Evolutionary conservation across 805 yeast genomes (phyloP).

Genomic region (Dipodascopsis tothii): DNA sequence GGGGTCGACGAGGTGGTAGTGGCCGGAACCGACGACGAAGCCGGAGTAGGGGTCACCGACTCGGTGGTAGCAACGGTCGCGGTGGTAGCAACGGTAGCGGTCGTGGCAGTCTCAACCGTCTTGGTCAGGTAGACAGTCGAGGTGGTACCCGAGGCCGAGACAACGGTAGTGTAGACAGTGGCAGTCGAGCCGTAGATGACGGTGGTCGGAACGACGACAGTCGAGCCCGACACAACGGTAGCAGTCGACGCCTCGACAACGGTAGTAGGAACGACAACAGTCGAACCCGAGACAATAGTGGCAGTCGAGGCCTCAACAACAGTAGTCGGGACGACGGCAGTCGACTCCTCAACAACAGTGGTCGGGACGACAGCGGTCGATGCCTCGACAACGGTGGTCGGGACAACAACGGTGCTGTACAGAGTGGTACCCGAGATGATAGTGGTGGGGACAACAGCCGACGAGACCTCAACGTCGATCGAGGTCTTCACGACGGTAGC

Average conservation of each 20-base stretch:
- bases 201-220: conserved; percentile 9
- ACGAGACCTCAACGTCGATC: conserved; percentile 5
- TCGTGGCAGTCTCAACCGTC: not conserved
- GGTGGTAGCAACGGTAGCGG: conserved; percentile 4
- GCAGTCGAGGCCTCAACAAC: conserved; percentile 2
- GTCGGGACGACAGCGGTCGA: conserved; percentile 7
- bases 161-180: not conserved
- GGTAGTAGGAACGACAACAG: conserved; percentile 12
- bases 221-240: not conserved
- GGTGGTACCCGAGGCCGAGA: not conserved
- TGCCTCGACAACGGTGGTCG: conserved; percentile 5
- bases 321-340: conserved; percentile 12
- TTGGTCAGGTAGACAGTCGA: not conserved
- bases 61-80: conserved; percentile 1
- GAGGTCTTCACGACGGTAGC: conserved; percentile 6
- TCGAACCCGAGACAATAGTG: conserved; percentile 1
- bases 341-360: not conserved
- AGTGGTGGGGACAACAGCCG: conserved; percentile 7
- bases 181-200: conserved; percentile 1
- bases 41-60: conserved; percentile 3
- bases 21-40: conserved; percentile 7
- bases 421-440: conserved; percentile 6
- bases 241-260: not conserved
- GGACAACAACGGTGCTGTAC: conserved; percentile 12
- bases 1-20: conserved; percentile 9